These are phyloP conservation scores for Edaphochlamys debaryana DNA, from an alignment of 139 green algal species.

Conservation along the genomic window DNA sequence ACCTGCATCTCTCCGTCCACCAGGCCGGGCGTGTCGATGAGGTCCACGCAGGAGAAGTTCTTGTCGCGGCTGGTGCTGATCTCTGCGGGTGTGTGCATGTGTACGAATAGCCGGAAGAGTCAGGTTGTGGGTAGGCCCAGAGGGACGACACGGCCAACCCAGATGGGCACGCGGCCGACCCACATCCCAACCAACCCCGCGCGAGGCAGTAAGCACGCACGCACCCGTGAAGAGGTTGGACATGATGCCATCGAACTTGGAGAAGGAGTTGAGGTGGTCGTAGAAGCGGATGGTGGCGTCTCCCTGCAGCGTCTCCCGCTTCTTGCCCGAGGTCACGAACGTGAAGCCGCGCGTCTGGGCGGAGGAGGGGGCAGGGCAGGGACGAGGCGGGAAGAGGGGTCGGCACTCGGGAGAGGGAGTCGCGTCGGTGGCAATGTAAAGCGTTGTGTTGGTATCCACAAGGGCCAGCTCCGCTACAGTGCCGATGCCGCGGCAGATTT, in stretches of 20 bases:
- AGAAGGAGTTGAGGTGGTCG: constrained; percentile 65
- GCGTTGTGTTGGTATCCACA: too few species aligned
- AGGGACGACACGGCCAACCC: too few species aligned
- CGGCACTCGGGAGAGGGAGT: too few species aligned
- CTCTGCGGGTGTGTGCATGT: too few species aligned
- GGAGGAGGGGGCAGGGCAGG: background rate
- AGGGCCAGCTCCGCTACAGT: too few species aligned
- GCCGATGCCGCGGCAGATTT: too few species aligned
- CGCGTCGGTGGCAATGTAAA: background rate
- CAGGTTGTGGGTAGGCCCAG: too few species aligned
- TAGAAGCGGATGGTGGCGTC: constrained; percentile 79
- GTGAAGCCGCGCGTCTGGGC: constrained; percentile 70
- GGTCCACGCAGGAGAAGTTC: constrained; percentile 71
- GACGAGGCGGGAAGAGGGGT: too few species aligned
- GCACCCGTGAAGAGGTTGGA: constrained; percentile 71
- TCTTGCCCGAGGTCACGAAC: constrained; percentile 69
- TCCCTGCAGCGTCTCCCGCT: constrained; percentile 64
- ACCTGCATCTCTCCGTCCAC: constrained; percentile 81
- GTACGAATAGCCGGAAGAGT: background rate
- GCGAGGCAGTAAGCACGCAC: too few species aligned
- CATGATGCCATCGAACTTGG: constrained; percentile 48
- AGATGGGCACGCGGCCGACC: too few species aligned
- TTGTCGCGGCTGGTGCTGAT: constrained; percentile 74
- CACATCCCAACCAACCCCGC: too few species aligned
- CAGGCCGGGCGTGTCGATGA: constrained; percentile 75